Base-by-base conservation (phyloP, 2,329 filamentous ascomycete genomes). In the Aotearoamyces nothofagi region DNA sequence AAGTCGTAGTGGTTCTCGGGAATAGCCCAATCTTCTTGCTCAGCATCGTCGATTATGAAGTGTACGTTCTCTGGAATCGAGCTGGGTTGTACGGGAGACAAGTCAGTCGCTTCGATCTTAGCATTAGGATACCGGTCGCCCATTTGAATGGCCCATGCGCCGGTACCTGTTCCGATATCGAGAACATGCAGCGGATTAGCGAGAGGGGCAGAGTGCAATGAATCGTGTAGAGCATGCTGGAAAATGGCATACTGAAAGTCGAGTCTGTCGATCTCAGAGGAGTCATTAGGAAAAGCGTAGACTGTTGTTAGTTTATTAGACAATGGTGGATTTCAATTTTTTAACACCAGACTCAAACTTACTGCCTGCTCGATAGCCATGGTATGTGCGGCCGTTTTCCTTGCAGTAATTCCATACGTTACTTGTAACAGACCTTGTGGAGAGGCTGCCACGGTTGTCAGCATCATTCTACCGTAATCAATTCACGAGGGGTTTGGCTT, bases 1-100 rank as follows among this genome's bases (percentile, higher is more conserved):
- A 61, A 66, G 45, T 76, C 69, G 37, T 71, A 68, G 29, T 55
- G 52, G 29, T 56, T 39, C 0, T 50, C 41, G 7, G 57, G 51
- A 24, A 51, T 64, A 46, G 49, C 63, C 53, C 53, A 58, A 9
- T 51, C 39, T 14, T 48, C 50, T 60, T 37, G 16, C 10, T 24
- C 17, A 10, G 34, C 36, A 17, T 39, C 36, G 15, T 37, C 34
- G 23, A 84, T 63, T 34, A 70, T 69, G 37, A 83, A 84, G 36
- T 69, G 67, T 13, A 82, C 74, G 39, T 83, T 84, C 9, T 66
- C 64, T 0, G 78, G 77, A 1, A 80, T 71, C 27, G 66, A 57
- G 8, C 55, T 55, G 3, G 23, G n/a, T 29, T 33, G 15, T 15
- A 27, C 26, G 17, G 22, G 24, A 17, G 29, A 20, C 23, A 38